Conservation (phyloP, 179 eudicot genomes). For the Beta macrorhiza region DNA sequence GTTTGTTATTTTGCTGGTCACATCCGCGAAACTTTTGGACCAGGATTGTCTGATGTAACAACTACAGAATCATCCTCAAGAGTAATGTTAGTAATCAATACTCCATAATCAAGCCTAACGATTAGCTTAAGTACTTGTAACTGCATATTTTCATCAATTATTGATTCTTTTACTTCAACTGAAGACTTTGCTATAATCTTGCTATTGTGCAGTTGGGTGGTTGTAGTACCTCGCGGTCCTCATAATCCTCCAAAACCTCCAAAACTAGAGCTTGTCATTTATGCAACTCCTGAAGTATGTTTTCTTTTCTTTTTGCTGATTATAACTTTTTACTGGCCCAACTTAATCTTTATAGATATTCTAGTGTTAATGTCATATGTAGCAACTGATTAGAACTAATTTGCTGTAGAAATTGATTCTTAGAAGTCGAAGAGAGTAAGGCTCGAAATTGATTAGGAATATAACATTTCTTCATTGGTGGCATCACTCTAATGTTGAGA, state of each 20-base stretch:
- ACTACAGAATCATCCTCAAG: conserved; percentile 56
- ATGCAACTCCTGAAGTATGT: conserved; percentile 57
- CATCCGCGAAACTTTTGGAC: conserved; percentile 58
- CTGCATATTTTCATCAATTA: neutral
- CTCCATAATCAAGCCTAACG: too few relatives aligned
- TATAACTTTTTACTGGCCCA: neutral
- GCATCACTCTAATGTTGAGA: neutral
- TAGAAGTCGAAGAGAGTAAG: too few relatives aligned
- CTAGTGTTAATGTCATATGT: too few relatives aligned
- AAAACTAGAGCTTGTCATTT: conserved; percentile 74
- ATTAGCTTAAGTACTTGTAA: neutral
- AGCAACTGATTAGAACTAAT: too few relatives aligned
- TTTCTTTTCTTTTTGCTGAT: neutral
- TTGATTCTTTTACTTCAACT: neutral
- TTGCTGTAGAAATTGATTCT: too few relatives aligned
- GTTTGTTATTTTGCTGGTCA: conserved; percentile 84
- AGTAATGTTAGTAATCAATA: conserved; percentile 54
- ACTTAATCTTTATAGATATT: neutral
- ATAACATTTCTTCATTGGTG: neutral
- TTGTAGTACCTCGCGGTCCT: conserved; percentile 63
- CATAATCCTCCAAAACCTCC: conserved; percentile 52
- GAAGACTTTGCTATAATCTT: neutral
- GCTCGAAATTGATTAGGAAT: neutral
- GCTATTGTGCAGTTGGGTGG: conserved; percentile 62
- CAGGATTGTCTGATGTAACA: conserved; percentile 39